phyloP scores from a whole-genome alignment of 1,284 basidiomycete genomes.

The Lignosus rhinocerotis region DNA sequence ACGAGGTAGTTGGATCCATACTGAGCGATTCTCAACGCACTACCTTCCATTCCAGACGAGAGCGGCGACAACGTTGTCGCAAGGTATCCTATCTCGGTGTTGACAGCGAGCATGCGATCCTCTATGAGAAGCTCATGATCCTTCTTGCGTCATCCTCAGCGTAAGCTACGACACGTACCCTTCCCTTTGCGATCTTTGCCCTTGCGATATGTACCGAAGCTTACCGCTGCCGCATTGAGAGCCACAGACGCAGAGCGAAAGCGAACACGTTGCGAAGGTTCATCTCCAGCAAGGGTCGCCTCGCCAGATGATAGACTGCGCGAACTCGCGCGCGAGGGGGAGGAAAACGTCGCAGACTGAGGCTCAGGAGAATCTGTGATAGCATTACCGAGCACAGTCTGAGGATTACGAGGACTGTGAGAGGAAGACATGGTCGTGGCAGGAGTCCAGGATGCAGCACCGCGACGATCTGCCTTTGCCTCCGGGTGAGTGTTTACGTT shows the following conservation, averaged over 20 bases:
- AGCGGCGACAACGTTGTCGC: conserved; percentile 15
- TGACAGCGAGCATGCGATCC: conserved; percentile 6
- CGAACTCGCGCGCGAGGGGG: neutral
- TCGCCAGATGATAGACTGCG: neutral
- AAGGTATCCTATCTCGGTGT: conserved; percentile 11
- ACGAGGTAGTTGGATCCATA: conserved; percentile 9
- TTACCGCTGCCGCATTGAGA: neutral
- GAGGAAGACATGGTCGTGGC: neutral
- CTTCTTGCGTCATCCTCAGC: neutral
- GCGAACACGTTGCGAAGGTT: neutral
- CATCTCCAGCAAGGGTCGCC: neutral
- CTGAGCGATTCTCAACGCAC: conserved; percentile 12
- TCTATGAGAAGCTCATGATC: neutral
- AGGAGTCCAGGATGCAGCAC: neutral
- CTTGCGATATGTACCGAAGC: conserved; percentile 3
- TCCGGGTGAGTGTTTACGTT: neutral
- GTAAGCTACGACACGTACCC: neutral
- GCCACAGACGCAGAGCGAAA: conserved; percentile 8
- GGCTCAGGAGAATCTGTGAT: neutral
- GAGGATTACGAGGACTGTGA: neutral
- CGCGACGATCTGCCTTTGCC: neutral
- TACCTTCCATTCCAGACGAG: conserved; percentile 6
- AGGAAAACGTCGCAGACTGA: neutral
- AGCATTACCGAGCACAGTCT: neutral
- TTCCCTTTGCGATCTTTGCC: neutral